phyloP scores from a whole-genome alignment of 2,329 filamentous ascomycete genomes.

The Scytalidium lignicola region DNA sequence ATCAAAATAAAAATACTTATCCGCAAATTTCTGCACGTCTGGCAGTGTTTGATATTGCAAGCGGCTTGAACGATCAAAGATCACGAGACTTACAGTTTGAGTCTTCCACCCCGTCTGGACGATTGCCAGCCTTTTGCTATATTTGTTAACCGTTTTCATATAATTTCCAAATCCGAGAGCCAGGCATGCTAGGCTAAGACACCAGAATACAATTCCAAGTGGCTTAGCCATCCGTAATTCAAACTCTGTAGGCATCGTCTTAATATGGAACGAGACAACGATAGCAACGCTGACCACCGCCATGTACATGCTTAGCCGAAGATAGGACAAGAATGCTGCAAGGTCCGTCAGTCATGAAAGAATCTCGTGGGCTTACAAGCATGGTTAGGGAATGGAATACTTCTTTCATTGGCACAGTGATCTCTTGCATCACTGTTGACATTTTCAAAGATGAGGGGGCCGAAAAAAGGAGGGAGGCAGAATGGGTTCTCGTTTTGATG shows the following conservation, averaged over 20 bases:
- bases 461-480: slow-evolving; percentile 29
- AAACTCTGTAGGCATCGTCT: slow-evolving; percentile 59
- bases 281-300: slow-evolving; percentile 86
- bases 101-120: slow-evolving; percentile 95
- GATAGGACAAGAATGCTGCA: slow-evolving; percentile 80
- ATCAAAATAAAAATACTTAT: background rate
- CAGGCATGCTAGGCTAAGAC: slow-evolving; percentile 72
- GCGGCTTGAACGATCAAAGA: background rate
- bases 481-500: slow-evolving; percentile 17
- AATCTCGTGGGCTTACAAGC: background rate
- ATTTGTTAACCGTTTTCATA: slow-evolving; percentile 74
- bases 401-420: slow-evolving; percentile 47
- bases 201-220: slow-evolving; percentile 84
- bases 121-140: slow-evolving; percentile 70
- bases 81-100: slow-evolving; percentile 54
- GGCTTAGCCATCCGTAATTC: slow-evolving; percentile 78
- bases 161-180: slow-evolving; percentile 80
- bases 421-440: slow-evolving; percentile 57
- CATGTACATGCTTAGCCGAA: slow-evolving; percentile 86
- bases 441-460: slow-evolving; percentile 62
- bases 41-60: background rate
- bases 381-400: slow-evolving; percentile 7
- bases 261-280: slow-evolving; percentile 88
- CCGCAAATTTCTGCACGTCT: background rate
- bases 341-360: slow-evolving; percentile 42